Percentiles rank a stretch among this genome's conserved stretches.
Evolutionary conservation across 2,329 filamentous ascomycete species (phyloP).

Genomic region (Trichoderma koningiopsis): DNA sequence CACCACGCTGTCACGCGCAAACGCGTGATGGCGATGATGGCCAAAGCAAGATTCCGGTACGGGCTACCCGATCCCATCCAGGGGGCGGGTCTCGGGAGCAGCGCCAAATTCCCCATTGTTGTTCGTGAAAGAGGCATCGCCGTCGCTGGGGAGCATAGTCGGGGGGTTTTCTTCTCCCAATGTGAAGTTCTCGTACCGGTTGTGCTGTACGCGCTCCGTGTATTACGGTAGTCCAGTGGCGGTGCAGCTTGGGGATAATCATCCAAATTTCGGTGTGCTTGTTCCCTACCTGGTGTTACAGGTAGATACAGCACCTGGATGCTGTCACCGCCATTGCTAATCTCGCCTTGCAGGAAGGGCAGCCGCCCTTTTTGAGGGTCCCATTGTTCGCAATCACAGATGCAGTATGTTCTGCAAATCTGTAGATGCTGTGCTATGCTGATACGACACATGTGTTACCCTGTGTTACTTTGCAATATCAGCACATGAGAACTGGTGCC

Average conservation of each 20-base stretch:
- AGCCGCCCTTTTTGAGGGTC: background rate
- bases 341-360: constrained; percentile 19
- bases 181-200: background rate
- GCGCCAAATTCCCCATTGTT: background rate
- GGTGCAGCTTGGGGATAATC: background rate
- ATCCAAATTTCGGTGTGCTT: constrained; percentile 9
- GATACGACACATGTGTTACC: constrained; percentile 7
- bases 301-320: background rate
- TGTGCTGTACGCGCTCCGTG: background rate
- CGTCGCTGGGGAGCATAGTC: background rate
- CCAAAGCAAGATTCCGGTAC: constrained; percentile 18
- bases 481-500: background rate
- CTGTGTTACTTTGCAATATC: constrained; percentile 13
- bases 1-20: background rate
- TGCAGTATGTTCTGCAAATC: background rate
- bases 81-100: background rate
- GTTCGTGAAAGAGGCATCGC: background rate
- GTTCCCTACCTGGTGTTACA: background rate
- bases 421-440: background rate
- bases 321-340: background rate
- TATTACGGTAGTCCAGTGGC: constrained; percentile 3
- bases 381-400: background rate
- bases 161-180: background rate
- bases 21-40: constrained; percentile 12
- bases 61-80: constrained; percentile 21